Conservation (phyloP, 2,329 filamentous ascomycete species). For the Sphaerulina populicola region DNA sequence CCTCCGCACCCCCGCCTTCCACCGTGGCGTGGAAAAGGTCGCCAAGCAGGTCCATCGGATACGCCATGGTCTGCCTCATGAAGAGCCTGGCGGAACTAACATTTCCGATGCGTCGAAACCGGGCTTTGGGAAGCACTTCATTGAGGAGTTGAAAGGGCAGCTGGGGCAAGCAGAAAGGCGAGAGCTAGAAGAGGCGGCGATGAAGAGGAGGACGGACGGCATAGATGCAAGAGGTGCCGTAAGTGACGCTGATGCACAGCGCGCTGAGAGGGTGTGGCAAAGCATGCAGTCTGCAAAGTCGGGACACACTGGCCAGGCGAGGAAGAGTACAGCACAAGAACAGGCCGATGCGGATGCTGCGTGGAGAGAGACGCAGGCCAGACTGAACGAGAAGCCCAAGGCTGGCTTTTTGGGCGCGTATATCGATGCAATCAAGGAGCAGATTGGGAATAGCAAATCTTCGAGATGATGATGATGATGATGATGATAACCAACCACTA, state of each 20-base stretch:
- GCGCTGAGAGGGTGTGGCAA: conserved; percentile 11
- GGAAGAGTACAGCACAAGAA: conserved; percentile 5
- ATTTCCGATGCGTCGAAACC: conserved; percentile 35
- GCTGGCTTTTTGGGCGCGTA: conserved; percentile 28
- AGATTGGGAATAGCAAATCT: conserved; percentile 23
- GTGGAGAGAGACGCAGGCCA: conserved; percentile 23
- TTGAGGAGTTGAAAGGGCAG: conserved; percentile 42
- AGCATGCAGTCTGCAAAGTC: conserved; percentile 9
- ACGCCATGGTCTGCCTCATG: conserved; percentile 41
- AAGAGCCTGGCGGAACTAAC: conserved; percentile 43
- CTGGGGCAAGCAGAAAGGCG: conserved; percentile 24
- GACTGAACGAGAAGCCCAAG: conserved; percentile 13
- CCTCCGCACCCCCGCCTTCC: conserved; percentile 48
- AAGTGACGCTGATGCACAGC: conserved; percentile 2
- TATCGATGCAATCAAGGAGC: conserved; percentile 26
- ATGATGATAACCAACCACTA: background rate
- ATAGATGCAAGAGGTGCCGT: conserved; percentile 15
- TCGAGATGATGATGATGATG: conserved; percentile 15
- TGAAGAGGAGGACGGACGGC: conserved; percentile 15
- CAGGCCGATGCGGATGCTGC: conserved; percentile 22
- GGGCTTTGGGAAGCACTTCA: conserved; percentile 44
- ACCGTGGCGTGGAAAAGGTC: conserved; percentile 45
- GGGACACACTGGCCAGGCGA: conserved; percentile 1
- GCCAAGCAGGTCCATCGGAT: conserved; percentile 42
- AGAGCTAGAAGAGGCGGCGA: conserved; percentile 14